Evolutionary conservation across 139 green algal genomes (phyloP).

Genomic region (Auxenochlorella pyrenoidosa): DNA sequence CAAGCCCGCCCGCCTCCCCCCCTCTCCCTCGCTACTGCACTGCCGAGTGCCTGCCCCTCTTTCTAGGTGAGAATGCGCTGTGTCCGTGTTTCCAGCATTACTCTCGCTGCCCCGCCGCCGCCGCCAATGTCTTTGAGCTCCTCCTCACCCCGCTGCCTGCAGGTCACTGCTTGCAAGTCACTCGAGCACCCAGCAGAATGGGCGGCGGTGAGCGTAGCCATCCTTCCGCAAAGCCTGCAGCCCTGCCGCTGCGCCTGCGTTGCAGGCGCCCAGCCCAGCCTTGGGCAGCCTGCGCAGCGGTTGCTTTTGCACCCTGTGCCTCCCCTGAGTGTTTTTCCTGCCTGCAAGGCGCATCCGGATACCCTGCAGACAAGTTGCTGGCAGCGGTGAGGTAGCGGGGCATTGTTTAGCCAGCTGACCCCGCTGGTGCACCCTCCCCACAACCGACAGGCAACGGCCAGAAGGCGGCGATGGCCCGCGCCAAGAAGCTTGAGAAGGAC

Average conservation of each 20-base stretch:
- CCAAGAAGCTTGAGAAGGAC: conserved; percentile 14
- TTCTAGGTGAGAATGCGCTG: neutral
- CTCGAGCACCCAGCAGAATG: neutral
- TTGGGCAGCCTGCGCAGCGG: too few species aligned
- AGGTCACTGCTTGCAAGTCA: neutral
- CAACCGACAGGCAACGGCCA: conserved; percentile 56
- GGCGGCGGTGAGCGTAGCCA: conserved; percentile 10
- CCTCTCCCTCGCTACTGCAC: too few species aligned
- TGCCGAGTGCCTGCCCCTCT: too few species aligned
- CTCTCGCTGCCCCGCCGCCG: neutral
- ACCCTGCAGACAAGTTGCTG: too few species aligned
- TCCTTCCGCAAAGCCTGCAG: neutral
- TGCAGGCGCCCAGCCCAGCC: too few species aligned
- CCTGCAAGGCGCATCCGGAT: too few species aligned
- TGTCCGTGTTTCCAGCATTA: neutral
- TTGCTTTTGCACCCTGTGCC: neutral
- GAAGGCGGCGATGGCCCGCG: conserved; percentile 59
- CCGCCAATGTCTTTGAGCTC: neutral
- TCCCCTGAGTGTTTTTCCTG: neutral
- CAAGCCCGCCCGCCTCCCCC: too few species aligned
- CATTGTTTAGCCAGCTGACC: too few species aligned
- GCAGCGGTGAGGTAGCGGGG: too few species aligned
- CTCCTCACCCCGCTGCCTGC: neutral
- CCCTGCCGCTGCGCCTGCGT: too few species aligned
- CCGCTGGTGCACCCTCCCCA: neutral